These are phyloP conservation scores for Coniella lustricola DNA, from an alignment of 2,329 filamentous ascomycete genomes.

Conservation along the genomic window DNA sequence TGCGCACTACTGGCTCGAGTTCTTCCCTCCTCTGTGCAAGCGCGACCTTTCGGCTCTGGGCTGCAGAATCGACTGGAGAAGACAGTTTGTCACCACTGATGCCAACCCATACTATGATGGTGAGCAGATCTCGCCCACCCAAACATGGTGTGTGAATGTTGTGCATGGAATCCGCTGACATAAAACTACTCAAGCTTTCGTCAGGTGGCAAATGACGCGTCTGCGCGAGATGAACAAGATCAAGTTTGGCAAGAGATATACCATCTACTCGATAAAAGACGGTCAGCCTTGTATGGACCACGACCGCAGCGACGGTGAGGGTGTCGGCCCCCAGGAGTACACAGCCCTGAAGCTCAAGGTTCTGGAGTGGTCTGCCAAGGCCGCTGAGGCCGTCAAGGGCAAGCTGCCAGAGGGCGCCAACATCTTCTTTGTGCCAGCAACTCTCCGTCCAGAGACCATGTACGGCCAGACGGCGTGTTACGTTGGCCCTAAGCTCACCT, in stretches of 20 bases:
- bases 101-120: constrained; percentile 93
- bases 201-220: constrained; percentile 95
- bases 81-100: constrained; percentile 89
- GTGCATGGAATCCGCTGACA: neutral
- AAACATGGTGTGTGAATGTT: no score
- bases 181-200: constrained; percentile 49
- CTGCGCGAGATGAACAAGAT: constrained; percentile 87
- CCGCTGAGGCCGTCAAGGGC: constrained; percentile 62
- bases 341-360: constrained; percentile 87
- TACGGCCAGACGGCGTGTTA: constrained; percentile 97
- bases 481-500: constrained; percentile 80
- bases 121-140: neutral
- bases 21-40: constrained; percentile 79
- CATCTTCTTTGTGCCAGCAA: constrained; percentile 87
- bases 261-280: constrained; percentile 86
- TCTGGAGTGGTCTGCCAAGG: constrained; percentile 77
- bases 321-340: constrained; percentile 54
- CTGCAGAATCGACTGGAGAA: constrained; percentile 84
- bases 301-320: constrained; percentile 38
- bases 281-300: constrained; percentile 60
- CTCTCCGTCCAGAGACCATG: constrained; percentile 94
- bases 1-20: constrained; percentile 82
- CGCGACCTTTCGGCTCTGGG: constrained; percentile 78
- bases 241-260: constrained; percentile 80
- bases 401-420: constrained; percentile 73